A percentile compares a stretch with the other conserved stretches of the same genome.
These are phyloP conservation scores for Sequoiadendron giganteum DNA, from an alignment of 75 land plant genomes.

Conservation along the genomic window DNA sequence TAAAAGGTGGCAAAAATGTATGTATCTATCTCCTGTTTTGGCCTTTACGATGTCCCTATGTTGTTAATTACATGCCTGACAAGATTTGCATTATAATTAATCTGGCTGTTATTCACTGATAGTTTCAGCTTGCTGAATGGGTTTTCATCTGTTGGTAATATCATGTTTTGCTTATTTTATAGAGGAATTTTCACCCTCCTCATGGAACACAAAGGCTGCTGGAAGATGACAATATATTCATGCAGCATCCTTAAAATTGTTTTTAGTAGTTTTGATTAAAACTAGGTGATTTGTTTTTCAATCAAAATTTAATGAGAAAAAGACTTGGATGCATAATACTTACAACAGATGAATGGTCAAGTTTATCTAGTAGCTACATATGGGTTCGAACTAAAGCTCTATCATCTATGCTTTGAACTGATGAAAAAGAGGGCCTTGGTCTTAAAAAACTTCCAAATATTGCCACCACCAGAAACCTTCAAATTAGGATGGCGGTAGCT, in stretches of 20 bases:
- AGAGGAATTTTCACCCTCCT: too few relatives aligned
- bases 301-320: not conserved
- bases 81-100: too few relatives aligned
- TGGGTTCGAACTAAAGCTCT: slow-evolving; percentile 10
- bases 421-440: slow-evolving; percentile 36
- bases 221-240: not conserved
- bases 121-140: too few relatives aligned
- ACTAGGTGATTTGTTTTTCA: not conserved
- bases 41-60: too few relatives aligned
- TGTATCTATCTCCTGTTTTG: too few relatives aligned
- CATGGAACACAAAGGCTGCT: too few relatives aligned
- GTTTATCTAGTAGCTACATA: slow-evolving; percentile 23
- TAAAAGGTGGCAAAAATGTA: too few relatives aligned
- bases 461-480: slow-evolving; percentile 78
- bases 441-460: slow-evolving; percentile 71
- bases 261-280: not conserved
- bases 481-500: slow-evolving; percentile 76
- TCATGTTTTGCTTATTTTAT: too few relatives aligned
- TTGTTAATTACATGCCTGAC: too few relatives aligned
- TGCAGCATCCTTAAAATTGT: too few relatives aligned
- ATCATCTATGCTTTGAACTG: slow-evolving; percentile 4
- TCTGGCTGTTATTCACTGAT: too few relatives aligned
- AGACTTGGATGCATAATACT: slow-evolving; percentile 16
- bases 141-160: too few relatives aligned
- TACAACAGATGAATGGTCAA: slow-evolving; percentile 25